Conservation (phyloP, 257 asterid species). For the Nicotiana sylvestris region DNA sequence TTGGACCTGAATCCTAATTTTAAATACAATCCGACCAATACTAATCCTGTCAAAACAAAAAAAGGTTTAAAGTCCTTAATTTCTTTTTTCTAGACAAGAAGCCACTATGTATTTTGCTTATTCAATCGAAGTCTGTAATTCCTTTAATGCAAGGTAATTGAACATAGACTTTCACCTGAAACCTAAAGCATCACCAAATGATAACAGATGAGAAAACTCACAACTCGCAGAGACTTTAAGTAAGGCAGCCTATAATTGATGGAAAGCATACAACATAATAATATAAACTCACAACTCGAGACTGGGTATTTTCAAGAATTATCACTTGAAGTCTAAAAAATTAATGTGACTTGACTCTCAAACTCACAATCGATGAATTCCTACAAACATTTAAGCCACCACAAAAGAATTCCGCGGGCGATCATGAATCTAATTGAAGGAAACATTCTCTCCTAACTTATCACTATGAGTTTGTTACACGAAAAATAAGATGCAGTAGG, state of each 20-base stretch:
- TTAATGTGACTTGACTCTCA: background rate
- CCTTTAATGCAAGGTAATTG: background rate
- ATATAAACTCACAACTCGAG: no score
- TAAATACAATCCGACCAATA: background rate
- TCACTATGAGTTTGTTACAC: background rate
- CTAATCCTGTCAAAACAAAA: background rate
- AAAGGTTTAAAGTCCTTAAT: background rate
- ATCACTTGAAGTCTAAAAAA: background rate
- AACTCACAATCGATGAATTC: background rate
- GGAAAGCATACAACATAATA: background rate
- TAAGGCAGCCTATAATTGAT: background rate
- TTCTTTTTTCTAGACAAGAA: background rate
- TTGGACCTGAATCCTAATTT: background rate
- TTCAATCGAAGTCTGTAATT: background rate
- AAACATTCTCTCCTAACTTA: background rate
- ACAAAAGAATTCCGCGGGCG: background rate
- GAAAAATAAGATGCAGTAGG: background rate
- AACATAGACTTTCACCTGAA: background rate
- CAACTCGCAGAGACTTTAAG: background rate
- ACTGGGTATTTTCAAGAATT: background rate
- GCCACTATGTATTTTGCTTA: background rate
- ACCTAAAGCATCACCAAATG: background rate
- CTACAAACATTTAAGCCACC: background rate
- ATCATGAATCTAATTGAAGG: background rate
- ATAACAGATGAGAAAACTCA: background rate